Percentiles rank a stretch among this genome's conserved stretches.
Evolutionary conservation across 2,329 filamentous ascomycete genomes (phyloP).

Genomic region (Penicillium italicum): DNA sequence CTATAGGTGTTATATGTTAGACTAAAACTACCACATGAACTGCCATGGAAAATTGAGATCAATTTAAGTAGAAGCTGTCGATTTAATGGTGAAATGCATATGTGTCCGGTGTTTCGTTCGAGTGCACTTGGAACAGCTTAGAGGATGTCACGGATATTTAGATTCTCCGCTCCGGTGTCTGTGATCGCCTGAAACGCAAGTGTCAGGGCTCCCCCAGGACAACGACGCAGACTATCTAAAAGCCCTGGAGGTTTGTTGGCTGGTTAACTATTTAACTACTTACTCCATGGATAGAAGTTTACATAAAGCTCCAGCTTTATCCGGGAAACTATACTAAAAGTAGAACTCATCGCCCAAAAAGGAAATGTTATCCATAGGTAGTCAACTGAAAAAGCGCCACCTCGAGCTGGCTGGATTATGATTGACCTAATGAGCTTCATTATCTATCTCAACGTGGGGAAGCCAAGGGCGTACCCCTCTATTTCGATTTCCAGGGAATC

Average conservation of each 20-base stretch:
- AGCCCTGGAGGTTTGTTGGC: background rate
- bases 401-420: background rate
- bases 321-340: background rate
- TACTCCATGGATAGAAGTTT: no score
- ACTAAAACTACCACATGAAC: background rate
- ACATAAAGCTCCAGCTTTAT: background rate
- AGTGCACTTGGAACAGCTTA: no score
- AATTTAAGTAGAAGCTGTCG: background rate
- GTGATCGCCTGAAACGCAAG: background rate
- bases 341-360: background rate
- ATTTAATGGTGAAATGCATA: background rate
- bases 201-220: background rate
- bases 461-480: background rate
- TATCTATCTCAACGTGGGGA: background rate
- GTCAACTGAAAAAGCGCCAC: background rate
- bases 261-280: background rate
- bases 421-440: background rate
- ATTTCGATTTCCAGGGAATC: background rate
- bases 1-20: background rate
- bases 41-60: background rate
- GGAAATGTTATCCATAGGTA: conserved; percentile 2
- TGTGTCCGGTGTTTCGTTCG: background rate
- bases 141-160: background rate
- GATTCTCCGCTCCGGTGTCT: background rate
- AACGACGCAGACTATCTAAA: background rate